Evolutionary conservation across 805 yeast genomes (phyloP).

Genomic region (Kazachstania kunashirensis): DNA sequence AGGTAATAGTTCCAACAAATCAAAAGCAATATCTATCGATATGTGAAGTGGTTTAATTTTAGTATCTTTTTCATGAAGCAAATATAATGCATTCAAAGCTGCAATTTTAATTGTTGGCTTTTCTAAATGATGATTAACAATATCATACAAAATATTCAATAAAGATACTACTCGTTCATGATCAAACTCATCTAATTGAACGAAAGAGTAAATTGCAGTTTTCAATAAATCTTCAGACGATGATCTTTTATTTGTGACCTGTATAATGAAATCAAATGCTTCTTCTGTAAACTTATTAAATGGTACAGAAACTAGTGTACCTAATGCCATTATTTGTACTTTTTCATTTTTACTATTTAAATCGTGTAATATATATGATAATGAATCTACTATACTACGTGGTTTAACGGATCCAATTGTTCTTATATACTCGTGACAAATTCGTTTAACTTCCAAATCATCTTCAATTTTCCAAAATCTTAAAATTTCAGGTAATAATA

Average conservation of each 20-base stretch:
- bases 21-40: slow-evolving; percentile 33
- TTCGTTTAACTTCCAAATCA: slow-evolving; percentile 61
- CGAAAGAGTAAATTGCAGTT: slow-evolving; percentile 59
- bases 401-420: slow-evolving; percentile 54
- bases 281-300: slow-evolving; percentile 41
- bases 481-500: slow-evolving; percentile 54
- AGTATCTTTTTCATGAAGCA: slow-evolving; percentile 44
- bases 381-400: slow-evolving; percentile 42
- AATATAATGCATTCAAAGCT: slow-evolving; percentile 57
- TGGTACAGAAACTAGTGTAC: slow-evolving; percentile 54
- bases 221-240: slow-evolving; percentile 46
- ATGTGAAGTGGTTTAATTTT: slow-evolving; percentile 26
- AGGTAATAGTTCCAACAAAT: slow-evolving; percentile 30
- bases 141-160: slow-evolving; percentile 27
- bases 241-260: slow-evolving; percentile 38
- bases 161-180: slow-evolving; percentile 39
- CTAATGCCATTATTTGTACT: slow-evolving; percentile 51
- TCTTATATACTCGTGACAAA: slow-evolving; percentile 58
- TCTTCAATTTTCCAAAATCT: slow-evolving; percentile 41
- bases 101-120: slow-evolving; percentile 58
- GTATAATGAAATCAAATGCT: slow-evolving; percentile 33
- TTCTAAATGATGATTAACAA: slow-evolving; percentile 37
- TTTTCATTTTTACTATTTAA: slow-evolving; percentile 38
- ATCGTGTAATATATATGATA: slow-evolving; percentile 49
- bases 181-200: slow-evolving; percentile 53